phyloP scores from a whole-genome alignment of 805 yeast genomes.

The Yamadazyma kitorensis region DNA sequence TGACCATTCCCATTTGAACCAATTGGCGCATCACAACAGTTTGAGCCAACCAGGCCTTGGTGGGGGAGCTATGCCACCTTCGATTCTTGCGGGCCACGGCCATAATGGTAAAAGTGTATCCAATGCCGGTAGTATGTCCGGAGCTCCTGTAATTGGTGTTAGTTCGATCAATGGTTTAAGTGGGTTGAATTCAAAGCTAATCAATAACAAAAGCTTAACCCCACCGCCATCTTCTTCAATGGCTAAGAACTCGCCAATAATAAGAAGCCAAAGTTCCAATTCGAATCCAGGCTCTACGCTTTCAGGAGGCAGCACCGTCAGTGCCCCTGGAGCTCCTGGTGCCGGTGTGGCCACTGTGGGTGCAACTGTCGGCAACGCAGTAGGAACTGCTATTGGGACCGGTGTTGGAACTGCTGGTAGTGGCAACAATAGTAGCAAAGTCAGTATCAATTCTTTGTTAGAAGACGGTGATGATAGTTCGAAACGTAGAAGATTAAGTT shows the following conservation, averaged over 20 bases:
- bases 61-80: background rate
- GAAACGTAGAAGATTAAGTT: no score
- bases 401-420: no score
- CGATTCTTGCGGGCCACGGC: background rate
- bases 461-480: slow-evolving; percentile 11
- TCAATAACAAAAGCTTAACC: slow-evolving; percentile 3
- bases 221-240: slow-evolving; percentile 8
- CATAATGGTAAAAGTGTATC: no score
- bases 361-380: no score
- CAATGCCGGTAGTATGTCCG: no score
- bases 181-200: background rate
- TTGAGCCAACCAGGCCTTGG: background rate
- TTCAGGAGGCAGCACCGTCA: no score
- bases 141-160: no score
- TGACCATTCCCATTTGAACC: background rate
- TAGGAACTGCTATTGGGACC: no score
- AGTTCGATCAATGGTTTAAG: background rate
- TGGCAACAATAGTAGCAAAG: slow-evolving; percentile 12
- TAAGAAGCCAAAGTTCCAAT: slow-evolving; percentile 20
- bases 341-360: no score
- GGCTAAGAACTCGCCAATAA: slow-evolving; percentile 7
- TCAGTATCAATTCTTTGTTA: slow-evolving; percentile 13
- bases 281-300: no score
- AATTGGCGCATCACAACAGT: slow-evolving; percentile 1
- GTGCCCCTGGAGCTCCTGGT: no score